Base-by-base conservation (phyloP, 2,329 filamentous ascomycete species). In the Shiraia bambusicola region DNA sequence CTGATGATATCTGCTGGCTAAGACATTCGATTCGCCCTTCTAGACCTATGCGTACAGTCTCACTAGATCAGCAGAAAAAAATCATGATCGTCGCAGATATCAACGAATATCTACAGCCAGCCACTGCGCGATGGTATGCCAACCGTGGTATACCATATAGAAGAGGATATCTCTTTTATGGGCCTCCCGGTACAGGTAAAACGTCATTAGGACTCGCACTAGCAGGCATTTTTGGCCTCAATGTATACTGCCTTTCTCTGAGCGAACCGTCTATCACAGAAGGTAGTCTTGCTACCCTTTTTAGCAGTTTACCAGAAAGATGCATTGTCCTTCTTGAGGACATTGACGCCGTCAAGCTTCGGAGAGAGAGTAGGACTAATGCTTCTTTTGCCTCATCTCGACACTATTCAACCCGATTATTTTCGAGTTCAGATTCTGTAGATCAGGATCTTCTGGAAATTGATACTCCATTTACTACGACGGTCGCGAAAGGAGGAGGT, bases 121-220 rank as follows among this genome's bases (percentile, higher is more conserved):
- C 76, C 0, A 87, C 82, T 0, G 79, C 82, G 1, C 75, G 82
- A 13, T 95, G 88, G 88, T 95, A 95, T 61, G 77, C 84, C 0
- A 86, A 87, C 53, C 79, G 88, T 7, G 89, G 89, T 1, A 92
- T 95, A 19, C 89, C 90, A 0, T 94, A 94, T 63, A 80, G 89
- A 11, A 78, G 89, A 4, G 90, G 90, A 0, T 95, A 93, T 58
- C 78, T 95, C 0, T 81, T 95, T 11, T 76, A 91, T 50, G 89
- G 89, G 0, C 88, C 88, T 0, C 87, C 88, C 0, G 87, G 88
- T 1, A 91, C 87, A 0, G 87, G 88, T 11, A 93, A 92, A 68
- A 86, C 82, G 1, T 58, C 52, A 0, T 45, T 65, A 9, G 58
- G 54, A 1, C 60, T 66, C 15, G 72, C 74, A 0, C 53, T 76